Base-by-base conservation (phyloP, 2,329 filamentous ascomycete genomes). In the Trichoderma atrobrunneum region DNA sequence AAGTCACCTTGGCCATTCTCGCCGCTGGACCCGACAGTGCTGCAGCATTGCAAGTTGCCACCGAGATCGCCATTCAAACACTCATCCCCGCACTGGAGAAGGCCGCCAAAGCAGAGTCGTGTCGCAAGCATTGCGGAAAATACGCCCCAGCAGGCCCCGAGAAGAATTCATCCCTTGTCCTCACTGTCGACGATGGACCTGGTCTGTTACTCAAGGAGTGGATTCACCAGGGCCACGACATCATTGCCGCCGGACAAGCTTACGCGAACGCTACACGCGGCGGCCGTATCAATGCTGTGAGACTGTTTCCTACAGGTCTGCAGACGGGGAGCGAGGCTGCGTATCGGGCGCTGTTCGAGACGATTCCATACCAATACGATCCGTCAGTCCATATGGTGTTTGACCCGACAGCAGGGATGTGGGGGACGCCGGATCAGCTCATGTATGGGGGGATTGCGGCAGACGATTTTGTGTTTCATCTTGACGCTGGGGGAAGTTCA, bases 1-100 rank as follows among this genome's bases (percentile, higher is more conserved):
- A 76, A 54, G 71, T 82, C 24, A 79, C 78, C 2, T 24, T 74
- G 34, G 71, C 74, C 14, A 26, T 73, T 10, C 51, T 74, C 7
- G 68, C 71, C 10, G 74, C 70, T 14, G 74, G 74, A 1, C 32
- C 59, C 3, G 67, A 73, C 8, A 32, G 70, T n/a, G 60, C 65
- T 14, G 7, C 63, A 21, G 65, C 69, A 30, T 28, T 72, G 16
- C 59, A 28, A 8, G 36, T 57, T 14, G 70, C 62, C 21, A 54
- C 48, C 10, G 73, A 74, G 67, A 64, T 39, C 7, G 39, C 60
- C 2, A 59, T 72, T 16, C 72, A 73, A 24, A 62, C 48, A 8
- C 39, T 74, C 36, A 11, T 74, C 32, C 72, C 73, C 30, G 62
- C 57, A 10, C 62, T 74, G 2, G 72, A 74, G 12, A 64, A 48